phyloP scores from a whole-genome alignment of 768 basidiomycete species.

The Tulasnella sp. region DNA sequence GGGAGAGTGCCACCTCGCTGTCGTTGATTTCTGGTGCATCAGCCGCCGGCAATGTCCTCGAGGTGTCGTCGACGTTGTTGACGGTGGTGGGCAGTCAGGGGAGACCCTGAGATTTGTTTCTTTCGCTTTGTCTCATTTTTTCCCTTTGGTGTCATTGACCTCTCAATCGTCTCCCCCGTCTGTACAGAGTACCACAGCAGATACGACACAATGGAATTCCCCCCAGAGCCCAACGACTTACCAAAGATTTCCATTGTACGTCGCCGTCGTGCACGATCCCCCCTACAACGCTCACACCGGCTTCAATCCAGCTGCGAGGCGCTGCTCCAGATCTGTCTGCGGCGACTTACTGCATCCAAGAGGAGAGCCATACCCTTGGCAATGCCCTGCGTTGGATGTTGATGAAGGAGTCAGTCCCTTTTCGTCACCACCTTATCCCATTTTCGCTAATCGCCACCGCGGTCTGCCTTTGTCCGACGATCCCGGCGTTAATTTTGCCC shows the following conservation, averaged over 20 bases:
- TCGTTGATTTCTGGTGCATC: neutral
- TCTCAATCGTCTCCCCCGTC: neutral
- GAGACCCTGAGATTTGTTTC: neutral
- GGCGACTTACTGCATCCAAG: constrained; percentile 85
- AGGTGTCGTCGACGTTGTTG: neutral
- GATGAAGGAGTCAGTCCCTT: constrained; percentile 85
- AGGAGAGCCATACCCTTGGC: constrained; percentile 95
- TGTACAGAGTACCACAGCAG: neutral
- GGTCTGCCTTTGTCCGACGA: neutral
- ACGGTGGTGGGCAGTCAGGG: neutral
- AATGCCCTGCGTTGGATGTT: constrained; percentile 96
- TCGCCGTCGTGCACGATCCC: neutral
- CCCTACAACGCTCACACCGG: neutral
- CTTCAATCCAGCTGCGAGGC: constrained; percentile 63
- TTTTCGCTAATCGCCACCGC: neutral
- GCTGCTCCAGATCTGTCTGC: constrained; percentile 76
- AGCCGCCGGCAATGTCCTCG: neutral
- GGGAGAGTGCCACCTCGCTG: neutral
- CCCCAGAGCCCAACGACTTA: constrained; percentile 21
- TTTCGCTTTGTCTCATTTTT: constrained; percentile 10
- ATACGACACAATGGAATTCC: constrained; percentile 25
- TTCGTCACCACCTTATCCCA: neutral
- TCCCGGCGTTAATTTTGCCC: neutral
- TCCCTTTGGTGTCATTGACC: neutral
- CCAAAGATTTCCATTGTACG: constrained; percentile 28